phyloP scores from a whole-genome alignment of 257 asterid genomes.

The Anisodus tanguticus region DNA sequence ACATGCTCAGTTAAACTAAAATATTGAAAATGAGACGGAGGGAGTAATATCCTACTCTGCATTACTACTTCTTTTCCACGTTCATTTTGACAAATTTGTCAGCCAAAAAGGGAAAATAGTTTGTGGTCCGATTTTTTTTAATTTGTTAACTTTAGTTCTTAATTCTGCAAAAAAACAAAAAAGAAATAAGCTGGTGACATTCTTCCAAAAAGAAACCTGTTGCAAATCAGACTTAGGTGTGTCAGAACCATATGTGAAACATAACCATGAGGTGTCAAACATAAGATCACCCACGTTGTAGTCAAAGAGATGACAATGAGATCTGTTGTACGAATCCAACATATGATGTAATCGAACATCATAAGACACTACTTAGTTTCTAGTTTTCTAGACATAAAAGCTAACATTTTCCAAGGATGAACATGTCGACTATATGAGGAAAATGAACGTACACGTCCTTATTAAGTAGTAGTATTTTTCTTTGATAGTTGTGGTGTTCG shows the following conservation, averaged over 20 bases:
- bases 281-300: neutral
- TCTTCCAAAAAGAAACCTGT: too few relatives aligned
- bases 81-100: too few relatives aligned
- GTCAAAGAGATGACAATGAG: neutral
- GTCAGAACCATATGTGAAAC: neutral
- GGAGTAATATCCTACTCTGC: too few relatives aligned
- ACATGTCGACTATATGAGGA: too few relatives aligned
- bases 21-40: too few relatives aligned
- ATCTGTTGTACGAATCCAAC: neutral
- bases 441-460: too few relatives aligned
- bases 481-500: too few relatives aligned
- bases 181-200: neutral
- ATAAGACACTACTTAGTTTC: neutral
- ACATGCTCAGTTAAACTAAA: too few relatives aligned
- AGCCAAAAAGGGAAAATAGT: too few relatives aligned
- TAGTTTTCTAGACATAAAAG: neutral
- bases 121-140: neutral
- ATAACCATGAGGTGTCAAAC: neutral
- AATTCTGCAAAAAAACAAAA: neutral
- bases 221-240: neutral
- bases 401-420: too few relatives aligned
- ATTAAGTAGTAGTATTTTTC: too few relatives aligned
- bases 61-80: too few relatives aligned
- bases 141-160: neutral
- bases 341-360: slow-evolving; percentile 6